Percentiles rank a stretch among this genome's conserved stretches.
Conservation (phyloP, 2,329 filamentous ascomycete genomes). For the Pyricularia sp. region DNA sequence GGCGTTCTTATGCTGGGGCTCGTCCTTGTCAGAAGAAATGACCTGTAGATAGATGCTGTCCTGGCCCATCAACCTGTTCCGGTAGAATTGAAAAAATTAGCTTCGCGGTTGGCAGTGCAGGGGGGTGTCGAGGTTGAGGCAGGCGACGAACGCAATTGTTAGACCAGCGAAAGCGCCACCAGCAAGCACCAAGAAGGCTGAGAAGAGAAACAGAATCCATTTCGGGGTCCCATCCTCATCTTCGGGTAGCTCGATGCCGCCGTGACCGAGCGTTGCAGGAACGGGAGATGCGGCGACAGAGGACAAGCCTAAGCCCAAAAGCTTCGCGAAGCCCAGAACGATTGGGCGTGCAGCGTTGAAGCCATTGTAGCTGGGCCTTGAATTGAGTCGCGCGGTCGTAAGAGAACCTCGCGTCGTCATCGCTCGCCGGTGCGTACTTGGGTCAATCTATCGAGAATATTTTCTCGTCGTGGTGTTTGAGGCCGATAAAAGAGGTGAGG, state of each 20-base stretch:
- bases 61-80: conserved; percentile 47
- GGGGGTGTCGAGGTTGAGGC: background rate
- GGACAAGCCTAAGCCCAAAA: conserved; percentile 35
- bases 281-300: conserved; percentile 36
- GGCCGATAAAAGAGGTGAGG: background rate
- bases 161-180: conserved; percentile 91
- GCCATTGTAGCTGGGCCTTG: conserved; percentile 11
- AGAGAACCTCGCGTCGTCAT: conserved; percentile 1
- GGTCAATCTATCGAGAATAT: background rate
- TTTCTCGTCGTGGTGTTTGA: background rate
- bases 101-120: background rate
- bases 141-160: conserved; percentile 59
- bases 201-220: conserved; percentile 71
- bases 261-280: conserved; percentile 14
- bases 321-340: conserved; percentile 36
- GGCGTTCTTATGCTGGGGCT: conserved; percentile 76
- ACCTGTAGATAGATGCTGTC: conserved; percentile 98
- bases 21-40: conserved; percentile 72
- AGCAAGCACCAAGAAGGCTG: conserved; percentile 67
- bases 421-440: background rate
- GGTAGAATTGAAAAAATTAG: background rate
- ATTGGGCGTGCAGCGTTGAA: conserved; percentile 31
- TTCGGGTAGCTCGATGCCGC: conserved; percentile 28
- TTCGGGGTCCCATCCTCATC: conserved; percentile 49
- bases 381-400: background rate